Percentiles rank a stretch among this genome's conserved stretches.
Evolutionary conservation across 2,329 filamentous ascomycete species (phyloP).

Genomic region (Tolypocladium amazonense): DNA sequence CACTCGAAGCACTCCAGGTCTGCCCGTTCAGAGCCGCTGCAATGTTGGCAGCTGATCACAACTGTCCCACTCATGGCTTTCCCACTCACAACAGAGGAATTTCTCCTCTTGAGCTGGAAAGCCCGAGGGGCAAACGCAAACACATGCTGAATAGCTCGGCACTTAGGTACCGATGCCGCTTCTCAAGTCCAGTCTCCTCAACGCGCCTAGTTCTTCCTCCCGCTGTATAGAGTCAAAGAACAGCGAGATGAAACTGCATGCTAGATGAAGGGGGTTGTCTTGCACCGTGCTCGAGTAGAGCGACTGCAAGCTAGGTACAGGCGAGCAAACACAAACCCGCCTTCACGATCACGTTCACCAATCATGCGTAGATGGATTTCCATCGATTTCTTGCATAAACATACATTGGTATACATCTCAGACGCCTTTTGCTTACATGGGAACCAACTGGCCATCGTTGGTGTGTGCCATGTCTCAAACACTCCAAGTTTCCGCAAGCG

Average conservation of each 20-base stretch:
- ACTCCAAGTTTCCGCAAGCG: conserved; percentile 1
- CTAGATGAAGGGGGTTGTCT: background rate
- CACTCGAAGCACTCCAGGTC: background rate
- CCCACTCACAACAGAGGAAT: no score
- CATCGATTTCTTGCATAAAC: conserved; percentile 11
- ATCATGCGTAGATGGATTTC: background rate
- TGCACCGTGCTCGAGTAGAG: background rate
- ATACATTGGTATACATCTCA: conserved; percentile 28
- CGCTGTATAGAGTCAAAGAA: background rate
- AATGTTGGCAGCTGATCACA: background rate
- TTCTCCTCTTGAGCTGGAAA: background rate
- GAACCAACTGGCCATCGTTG: background rate
- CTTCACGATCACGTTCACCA: background rate
- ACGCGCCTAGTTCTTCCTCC: background rate
- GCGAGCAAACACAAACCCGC: background rate
- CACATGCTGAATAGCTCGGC: no score
- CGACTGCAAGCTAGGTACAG: background rate
- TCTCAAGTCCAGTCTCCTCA: background rate
- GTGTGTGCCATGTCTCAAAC: conserved; percentile 10
- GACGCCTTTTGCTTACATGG: conserved; percentile 6
- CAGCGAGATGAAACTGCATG: background rate
- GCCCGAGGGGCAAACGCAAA: background rate
- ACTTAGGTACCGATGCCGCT: background rate
- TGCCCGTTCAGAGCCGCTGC: background rate
- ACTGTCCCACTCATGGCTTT: no score